A percentile compares a stretch with the other conserved stretches of the same genome.
Evolutionary conservation across 495 filamentous ascomycete genomes (phyloP).

Genomic region (Aspergillus saccharolyticus): DNA sequence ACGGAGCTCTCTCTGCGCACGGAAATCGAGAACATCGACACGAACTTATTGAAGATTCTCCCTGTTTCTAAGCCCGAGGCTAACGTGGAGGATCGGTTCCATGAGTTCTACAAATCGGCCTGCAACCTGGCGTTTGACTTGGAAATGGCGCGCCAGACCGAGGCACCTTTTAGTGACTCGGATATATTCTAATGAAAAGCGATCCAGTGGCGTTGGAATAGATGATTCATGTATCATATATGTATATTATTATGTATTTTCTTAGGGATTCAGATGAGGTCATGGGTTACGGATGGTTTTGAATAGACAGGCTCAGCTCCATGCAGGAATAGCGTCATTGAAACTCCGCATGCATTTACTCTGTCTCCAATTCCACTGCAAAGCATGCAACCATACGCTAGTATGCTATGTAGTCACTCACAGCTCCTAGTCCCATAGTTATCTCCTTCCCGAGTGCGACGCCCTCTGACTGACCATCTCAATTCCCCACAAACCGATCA

Average conservation of each 20-base stretch:
- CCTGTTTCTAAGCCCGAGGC: slow-evolving; percentile 1
- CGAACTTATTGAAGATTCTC: not conserved
- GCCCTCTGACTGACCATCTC: no score
- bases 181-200: not conserved
- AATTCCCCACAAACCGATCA: slow-evolving; percentile 26
- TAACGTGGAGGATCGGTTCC: slow-evolving; percentile 29
- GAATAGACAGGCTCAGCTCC: not conserved
- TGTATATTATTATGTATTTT: not conserved
- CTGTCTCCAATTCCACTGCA: no score
- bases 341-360: no score
- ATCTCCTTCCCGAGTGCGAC: no score
- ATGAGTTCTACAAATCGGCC: slow-evolving; percentile 34
- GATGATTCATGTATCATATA: not conserved
- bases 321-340: not conserved
- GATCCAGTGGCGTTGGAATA: not conserved
- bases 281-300: not conserved
- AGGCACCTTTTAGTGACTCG: not conserved
- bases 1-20: slow-evolving; percentile 32
- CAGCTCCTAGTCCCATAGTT: no score
- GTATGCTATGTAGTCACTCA: no score
- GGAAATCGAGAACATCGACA: slow-evolving; percentile 10
- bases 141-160: slow-evolving; percentile 12
- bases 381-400: no score
- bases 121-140: slow-evolving; percentile 36
- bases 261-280: no score